Percentiles rank a stretch among this genome's conserved stretches.
These are phyloP conservation scores for Aurantiochytrium sp. DNA, from an alignment of 108 stramenopile genomes.

Conservation along the genomic window DNA sequence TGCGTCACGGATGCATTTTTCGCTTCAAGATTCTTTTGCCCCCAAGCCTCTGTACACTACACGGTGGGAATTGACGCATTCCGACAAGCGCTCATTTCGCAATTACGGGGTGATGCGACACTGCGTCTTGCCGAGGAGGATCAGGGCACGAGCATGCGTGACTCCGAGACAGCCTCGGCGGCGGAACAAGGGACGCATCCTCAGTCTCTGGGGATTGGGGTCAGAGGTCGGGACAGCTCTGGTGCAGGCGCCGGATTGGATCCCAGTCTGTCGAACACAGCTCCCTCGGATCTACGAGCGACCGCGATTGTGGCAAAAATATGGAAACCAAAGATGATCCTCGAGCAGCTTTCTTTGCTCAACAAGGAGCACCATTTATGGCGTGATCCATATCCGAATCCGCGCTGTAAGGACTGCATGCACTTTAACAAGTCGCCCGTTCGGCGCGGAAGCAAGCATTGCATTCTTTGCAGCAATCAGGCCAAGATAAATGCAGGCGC, in stretches of 20 bases:
- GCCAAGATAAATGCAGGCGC: neutral
- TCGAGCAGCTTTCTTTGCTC: neutral
- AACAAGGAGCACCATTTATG: neutral
- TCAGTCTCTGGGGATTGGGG: no score
- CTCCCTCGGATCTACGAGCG: neutral
- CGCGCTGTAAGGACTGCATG: neutral
- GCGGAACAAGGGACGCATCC: no score
- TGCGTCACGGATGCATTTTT: neutral
- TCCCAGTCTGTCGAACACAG: neutral
- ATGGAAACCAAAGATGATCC: neutral
- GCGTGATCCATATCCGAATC: neutral
- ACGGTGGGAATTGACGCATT: neutral
- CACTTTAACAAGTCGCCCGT: neutral
- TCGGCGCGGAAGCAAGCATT: neutral
- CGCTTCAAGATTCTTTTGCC: neutral
- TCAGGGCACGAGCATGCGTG: no score
- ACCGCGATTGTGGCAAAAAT: neutral
- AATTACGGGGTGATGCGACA: neutral
- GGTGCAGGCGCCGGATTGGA: neutral
- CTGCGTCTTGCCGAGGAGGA: no score
- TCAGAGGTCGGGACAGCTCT: no score
- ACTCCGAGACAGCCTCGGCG: no score
- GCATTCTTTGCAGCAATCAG: neutral
- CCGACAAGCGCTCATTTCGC: neutral
- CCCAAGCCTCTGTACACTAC: neutral